Percentiles rank a stretch among this genome's conserved stretches.
phyloP scores from a whole-genome alignment of 805 yeast species.

The Candida methanosorbosa region DNA sequence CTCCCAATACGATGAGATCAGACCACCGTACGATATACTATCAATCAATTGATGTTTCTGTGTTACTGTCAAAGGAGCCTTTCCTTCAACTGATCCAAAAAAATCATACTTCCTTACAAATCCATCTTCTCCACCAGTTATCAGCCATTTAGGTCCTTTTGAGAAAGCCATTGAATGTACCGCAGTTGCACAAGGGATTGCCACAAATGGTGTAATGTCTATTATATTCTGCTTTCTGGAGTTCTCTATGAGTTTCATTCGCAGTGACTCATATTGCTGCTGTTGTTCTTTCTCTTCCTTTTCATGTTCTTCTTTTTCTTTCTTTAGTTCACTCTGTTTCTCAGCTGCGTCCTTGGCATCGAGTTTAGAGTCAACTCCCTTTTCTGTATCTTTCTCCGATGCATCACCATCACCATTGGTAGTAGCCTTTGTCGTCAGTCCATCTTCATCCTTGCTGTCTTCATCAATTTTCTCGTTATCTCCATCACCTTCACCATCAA shows the following conservation, averaged over 20 bases:
- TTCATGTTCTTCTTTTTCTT: conserved; percentile 7
- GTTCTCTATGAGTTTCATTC: conserved; percentile 25
- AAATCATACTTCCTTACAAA: conserved; percentile 86
- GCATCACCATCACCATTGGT: not conserved
- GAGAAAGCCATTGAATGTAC: conserved; percentile 74
- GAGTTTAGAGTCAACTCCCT: too few relatives aligned
- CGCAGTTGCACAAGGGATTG: conserved; percentile 73
- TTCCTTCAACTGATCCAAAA: conserved; percentile 77
- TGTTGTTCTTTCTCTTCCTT: conserved; percentile 1
- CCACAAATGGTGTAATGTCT: conserved; percentile 78
- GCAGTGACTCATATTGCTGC: conserved; percentile 4
- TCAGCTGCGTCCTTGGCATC: not conserved
- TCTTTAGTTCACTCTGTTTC: conserved; percentile 4
- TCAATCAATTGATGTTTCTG: conserved; percentile 88
- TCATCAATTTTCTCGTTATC: not conserved
- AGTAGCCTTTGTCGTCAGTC: not conserved
- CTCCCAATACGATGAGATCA: conserved; percentile 84
- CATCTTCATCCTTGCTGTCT: not conserved
- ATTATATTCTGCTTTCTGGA: conserved; percentile 45
- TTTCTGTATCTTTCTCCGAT: not conserved
- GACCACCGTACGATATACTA: conserved; percentile 77
- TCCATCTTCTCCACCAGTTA: conserved; percentile 96
- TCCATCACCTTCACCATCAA: not conserved
- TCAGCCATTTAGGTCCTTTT: conserved; percentile 75
- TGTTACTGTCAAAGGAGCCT: conserved; percentile 78